phyloP scores from a whole-genome alignment of 768 basidiomycete genomes.

The Suillus tomentosus region DNA sequence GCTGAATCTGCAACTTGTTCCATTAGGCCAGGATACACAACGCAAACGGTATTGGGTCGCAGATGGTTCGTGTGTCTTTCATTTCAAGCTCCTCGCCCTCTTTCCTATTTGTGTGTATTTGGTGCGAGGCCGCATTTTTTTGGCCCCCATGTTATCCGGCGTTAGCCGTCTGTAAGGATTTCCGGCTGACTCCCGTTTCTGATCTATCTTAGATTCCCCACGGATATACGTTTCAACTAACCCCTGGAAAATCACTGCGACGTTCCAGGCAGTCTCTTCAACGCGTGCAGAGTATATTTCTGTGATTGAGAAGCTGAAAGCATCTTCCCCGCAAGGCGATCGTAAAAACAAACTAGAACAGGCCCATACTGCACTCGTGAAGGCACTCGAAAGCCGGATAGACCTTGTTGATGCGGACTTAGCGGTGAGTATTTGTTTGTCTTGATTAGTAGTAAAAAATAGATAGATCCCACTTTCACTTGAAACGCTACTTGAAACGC shows the following conservation, averaged over 20 bases:
- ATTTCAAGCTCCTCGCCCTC: constrained; percentile 34
- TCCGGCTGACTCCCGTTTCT: constrained; percentile 34
- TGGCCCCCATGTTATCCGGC: constrained; percentile 42
- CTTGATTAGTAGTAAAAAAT: constrained; percentile 16
- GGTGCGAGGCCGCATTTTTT: constrained; percentile 49
- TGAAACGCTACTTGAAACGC: constrained; percentile 20
- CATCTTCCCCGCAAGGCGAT: constrained; percentile 44
- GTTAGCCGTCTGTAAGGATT: constrained; percentile 37
- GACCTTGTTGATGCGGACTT: constrained; percentile 70
- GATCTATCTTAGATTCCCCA: constrained; percentile 69
- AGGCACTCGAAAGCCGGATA: constrained; percentile 62
- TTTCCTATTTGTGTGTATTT: constrained; percentile 76
- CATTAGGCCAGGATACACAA: constrained; percentile 74
- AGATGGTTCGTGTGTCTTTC: constrained; percentile 76
- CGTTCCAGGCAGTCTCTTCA: constrained; percentile 70
- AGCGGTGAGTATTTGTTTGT: constrained; percentile 52
- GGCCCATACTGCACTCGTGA: constrained; percentile 62
- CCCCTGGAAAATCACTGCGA: constrained; percentile 86
- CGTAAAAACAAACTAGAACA: constrained; percentile 60
- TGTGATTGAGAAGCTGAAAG: constrained; percentile 62
- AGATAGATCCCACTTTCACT: constrained; percentile 15
- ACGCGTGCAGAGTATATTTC: constrained; percentile 74
- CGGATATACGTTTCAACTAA: constrained; percentile 84
- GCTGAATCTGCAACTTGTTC: constrained; percentile 63
- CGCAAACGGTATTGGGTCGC: constrained; percentile 84